Conservation (phyloP, 2,329 filamentous ascomycete genomes). For the Cercospora sp. region DNA sequence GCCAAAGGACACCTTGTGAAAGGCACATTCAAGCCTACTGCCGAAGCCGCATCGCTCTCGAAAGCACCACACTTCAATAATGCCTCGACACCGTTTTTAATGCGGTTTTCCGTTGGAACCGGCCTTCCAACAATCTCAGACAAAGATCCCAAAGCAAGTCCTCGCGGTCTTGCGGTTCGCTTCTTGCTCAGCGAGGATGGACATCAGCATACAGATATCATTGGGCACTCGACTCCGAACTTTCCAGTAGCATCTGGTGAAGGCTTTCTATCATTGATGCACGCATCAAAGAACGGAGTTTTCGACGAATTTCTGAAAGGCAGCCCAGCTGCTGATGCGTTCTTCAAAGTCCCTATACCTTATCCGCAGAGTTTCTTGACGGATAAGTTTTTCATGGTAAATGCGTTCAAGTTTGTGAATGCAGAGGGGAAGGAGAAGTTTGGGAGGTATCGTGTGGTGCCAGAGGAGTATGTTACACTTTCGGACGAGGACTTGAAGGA, state of each 20-base stretch:
- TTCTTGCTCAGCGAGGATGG: slow-evolving; percentile 47
- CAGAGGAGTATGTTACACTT: slow-evolving; percentile 45
- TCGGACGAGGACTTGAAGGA: slow-evolving; percentile 41
- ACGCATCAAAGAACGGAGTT: slow-evolving; percentile 42
- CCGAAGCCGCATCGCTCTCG: slow-evolving; percentile 46
- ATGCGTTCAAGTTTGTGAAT: slow-evolving; percentile 51
- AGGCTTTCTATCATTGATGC: slow-evolving; percentile 54
- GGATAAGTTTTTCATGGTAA: slow-evolving; percentile 52
- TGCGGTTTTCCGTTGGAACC: slow-evolving; percentile 34
- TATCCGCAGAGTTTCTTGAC: slow-evolving; percentile 52
- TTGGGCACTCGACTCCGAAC: slow-evolving; percentile 54
- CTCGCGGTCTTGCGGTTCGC: slow-evolving; percentile 51
- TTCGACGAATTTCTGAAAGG: slow-evolving; percentile 48
- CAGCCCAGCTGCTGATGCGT: slow-evolving; percentile 51
- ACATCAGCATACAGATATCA: slow-evolving; percentile 57
- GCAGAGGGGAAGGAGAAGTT: slow-evolving; percentile 46
- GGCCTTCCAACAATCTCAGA: slow-evolving; percentile 34
- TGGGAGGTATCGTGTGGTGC: slow-evolving; percentile 53
- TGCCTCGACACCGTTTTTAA: slow-evolving; percentile 28
- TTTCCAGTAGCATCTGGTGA: slow-evolving; percentile 57
- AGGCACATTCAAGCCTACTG: slow-evolving; percentile 55
- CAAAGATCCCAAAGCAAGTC: slow-evolving; percentile 28
- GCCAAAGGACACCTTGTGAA: slow-evolving; percentile 55
- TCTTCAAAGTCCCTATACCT: slow-evolving; percentile 54
- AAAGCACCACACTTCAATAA: slow-evolving; percentile 32